phyloP scores from a whole-genome alignment of 306 rosid genomes.

The Vigna reflexopilosa region DNA sequence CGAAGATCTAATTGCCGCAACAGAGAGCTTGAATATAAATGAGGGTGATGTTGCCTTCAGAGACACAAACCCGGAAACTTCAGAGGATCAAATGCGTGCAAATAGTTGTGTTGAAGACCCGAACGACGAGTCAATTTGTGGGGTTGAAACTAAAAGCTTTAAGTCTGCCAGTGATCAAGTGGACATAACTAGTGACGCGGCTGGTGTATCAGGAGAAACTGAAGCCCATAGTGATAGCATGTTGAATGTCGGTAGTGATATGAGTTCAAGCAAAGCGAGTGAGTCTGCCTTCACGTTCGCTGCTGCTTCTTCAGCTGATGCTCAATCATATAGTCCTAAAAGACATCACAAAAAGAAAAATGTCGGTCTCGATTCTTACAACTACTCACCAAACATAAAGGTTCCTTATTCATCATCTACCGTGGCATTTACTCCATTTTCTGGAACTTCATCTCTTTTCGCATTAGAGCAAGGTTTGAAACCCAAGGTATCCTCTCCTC shows the following conservation, averaged over 20 bases:
- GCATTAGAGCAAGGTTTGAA: constrained; percentile 56
- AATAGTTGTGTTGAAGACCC: constrained; percentile 52
- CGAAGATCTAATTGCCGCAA: constrained; percentile 68
- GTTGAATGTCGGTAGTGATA: constrained; percentile 52
- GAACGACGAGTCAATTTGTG: constrained; percentile 66
- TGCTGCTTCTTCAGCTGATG: constrained; percentile 71
- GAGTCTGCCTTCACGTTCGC: constrained; percentile 78
- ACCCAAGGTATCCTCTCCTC: constrained; percentile 55
- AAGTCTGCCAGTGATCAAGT: constrained; percentile 77
- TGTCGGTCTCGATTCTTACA: constrained; percentile 63
- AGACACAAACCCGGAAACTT: constrained; percentile 48
- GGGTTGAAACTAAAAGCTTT: constrained; percentile 85
- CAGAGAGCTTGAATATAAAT: constrained; percentile 59
- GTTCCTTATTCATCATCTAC: constrained; percentile 72
- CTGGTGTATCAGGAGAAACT: constrained; percentile 53
- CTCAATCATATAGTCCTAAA: constrained; percentile 65
- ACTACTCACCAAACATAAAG: constrained; percentile 55
- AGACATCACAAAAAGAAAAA: constrained; percentile 68
- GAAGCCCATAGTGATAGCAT: constrained; percentile 53
- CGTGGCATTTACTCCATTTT: constrained; percentile 51
- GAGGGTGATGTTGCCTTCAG: constrained; percentile 41
- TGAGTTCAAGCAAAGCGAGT: constrained; percentile 45
- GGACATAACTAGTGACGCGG: constrained; percentile 55
- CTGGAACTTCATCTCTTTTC: constrained; percentile 63
- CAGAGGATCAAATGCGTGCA: constrained; percentile 42